Base-by-base conservation (phyloP, 306 rosid species). In the Bauhinia variegata region DNA sequence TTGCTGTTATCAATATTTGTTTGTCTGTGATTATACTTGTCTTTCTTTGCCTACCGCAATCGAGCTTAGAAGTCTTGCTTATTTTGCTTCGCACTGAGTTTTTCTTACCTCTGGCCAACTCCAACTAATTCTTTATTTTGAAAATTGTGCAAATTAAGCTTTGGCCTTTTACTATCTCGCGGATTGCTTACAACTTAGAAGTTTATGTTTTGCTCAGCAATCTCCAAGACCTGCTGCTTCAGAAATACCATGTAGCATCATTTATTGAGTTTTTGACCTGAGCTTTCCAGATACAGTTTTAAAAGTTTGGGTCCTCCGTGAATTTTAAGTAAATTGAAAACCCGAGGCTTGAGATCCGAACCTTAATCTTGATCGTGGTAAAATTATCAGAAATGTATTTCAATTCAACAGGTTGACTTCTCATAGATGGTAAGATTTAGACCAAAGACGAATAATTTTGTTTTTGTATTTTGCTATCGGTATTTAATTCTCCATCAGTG, bases 351-450 rank as follows among this genome's bases (percentile, higher is more conserved):
- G 52, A 71, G 65, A 75, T 67, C 63, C 44, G 48, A 54, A 17
- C 43, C 36, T 34, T 50, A 49, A 38, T 67, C 52, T 61, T 28
- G 11, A 52, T 5, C 68, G 1, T 52, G 18, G 55, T 61, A 6
- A 7, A 49, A 54, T 41, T 50, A 32, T 38, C 15, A 4, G 48
- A 54, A 75, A 54, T 62, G 65, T 32, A 37, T 34, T 62, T 68
- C 6, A 54, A 23, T 75, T 62, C 15, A 14, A 61, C 54, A 12
- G 46, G 32, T 62, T 69, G 80, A 69, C 75, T 48, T 37, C n/a
- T 10, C 16, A 5, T 63, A 9, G 32, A 28, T 57, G 11, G 67
- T 47, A 34, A 67, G 74, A 74, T 74, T 49, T 59, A 66, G 56
- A 50, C 36, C 53, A 44, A 11, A 15, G 9, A 47, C 16, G 0